Evolutionary conservation across 108 stramenopile genomes (phyloP).

Genomic region (Nitzschia sp.): DNA sequence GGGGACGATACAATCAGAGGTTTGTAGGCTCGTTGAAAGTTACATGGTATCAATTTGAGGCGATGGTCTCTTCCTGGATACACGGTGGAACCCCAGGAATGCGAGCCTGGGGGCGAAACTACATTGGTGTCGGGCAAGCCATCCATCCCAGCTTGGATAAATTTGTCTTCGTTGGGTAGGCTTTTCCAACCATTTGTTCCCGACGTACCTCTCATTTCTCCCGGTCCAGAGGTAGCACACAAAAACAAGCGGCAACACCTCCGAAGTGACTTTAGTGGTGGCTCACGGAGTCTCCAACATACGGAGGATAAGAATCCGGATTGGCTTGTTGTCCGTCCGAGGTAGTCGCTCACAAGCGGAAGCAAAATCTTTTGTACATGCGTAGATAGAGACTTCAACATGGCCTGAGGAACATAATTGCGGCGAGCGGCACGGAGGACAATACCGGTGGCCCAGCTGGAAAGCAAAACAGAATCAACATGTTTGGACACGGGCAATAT

Average conservation of each 20-base stretch:
- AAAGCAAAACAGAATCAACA: slow-evolving; percentile 47
- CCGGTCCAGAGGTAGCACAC: slow-evolving; percentile 74
- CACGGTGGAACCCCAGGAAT: slow-evolving; percentile 55
- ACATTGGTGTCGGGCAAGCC: slow-evolving; percentile 25
- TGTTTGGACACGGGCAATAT: slow-evolving; percentile 71
- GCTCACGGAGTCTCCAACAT: slow-evolving; percentile 62
- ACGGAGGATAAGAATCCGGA: slow-evolving; percentile 7
- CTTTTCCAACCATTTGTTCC: slow-evolving; percentile 78
- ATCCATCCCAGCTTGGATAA: slow-evolving; percentile 3
- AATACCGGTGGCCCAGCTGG: slow-evolving; percentile 50
- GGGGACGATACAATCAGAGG: slow-evolving; percentile 3
- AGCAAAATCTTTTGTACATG: background rate
- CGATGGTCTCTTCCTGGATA: slow-evolving; percentile 71
- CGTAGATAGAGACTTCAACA: slow-evolving; percentile 14
- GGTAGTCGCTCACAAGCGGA: background rate
- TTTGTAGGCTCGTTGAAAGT: slow-evolving; percentile 34
- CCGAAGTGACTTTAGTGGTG: slow-evolving; percentile 51
- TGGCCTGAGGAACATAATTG: slow-evolving; percentile 27
- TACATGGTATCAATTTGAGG: slow-evolving; percentile 50
- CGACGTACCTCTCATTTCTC: slow-evolving; percentile 67
- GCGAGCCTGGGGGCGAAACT: slow-evolving; percentile 21
- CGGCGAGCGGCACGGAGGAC: slow-evolving; percentile 25
- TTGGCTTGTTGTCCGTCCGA: background rate
- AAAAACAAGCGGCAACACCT: slow-evolving; percentile 62
- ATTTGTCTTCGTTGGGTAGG: slow-evolving; percentile 28